Evolutionary conservation across 495 filamentous ascomycete genomes (phyloP).

Genomic region (Lasiosphaeria hispida): DNA sequence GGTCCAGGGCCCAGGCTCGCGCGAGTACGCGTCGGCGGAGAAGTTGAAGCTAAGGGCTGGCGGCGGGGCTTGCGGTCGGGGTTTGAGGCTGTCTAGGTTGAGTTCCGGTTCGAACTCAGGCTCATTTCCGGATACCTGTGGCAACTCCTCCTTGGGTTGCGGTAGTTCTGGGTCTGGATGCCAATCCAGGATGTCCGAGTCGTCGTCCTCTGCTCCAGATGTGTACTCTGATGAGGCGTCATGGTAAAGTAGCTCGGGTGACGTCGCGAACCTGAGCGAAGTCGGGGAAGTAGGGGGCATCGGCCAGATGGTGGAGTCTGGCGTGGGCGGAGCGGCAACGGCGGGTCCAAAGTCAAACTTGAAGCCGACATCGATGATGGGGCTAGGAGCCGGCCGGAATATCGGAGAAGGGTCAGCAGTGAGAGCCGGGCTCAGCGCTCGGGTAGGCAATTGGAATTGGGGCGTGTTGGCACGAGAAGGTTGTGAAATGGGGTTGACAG

Average conservation of each 20-base stretch:
- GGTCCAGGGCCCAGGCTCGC: conserved; percentile 26
- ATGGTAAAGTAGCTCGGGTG: no score
- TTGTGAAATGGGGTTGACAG: conserved; percentile 9
- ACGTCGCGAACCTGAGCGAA: no score
- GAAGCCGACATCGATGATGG: conserved; percentile 25
- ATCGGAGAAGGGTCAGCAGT: conserved; percentile 7
- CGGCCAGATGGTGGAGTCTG: conserved; percentile 31
- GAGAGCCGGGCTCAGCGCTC: not conserved
- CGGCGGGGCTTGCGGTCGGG: conserved; percentile 22
- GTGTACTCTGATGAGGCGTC: no score
- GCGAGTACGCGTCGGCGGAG: conserved; percentile 26
- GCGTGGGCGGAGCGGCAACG: conserved; percentile 17
- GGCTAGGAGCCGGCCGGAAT: conserved; percentile 12
- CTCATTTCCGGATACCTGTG: no score
- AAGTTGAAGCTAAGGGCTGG: conserved; percentile 31
- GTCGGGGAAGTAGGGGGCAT: conserved; percentile 14
- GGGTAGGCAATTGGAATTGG: conserved; percentile 20
- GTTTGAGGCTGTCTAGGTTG: no score
- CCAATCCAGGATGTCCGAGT: no score
- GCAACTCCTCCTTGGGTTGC: not conserved
- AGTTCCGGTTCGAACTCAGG: no score
- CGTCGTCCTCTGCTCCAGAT: no score
- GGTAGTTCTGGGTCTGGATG: conserved; percentile 6
- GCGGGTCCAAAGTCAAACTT: conserved; percentile 31
- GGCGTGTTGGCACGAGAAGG: conserved; percentile 24